Base-by-base conservation (phyloP, 768 basidiomycete species). In the Thelephora ganbajun region DNA sequence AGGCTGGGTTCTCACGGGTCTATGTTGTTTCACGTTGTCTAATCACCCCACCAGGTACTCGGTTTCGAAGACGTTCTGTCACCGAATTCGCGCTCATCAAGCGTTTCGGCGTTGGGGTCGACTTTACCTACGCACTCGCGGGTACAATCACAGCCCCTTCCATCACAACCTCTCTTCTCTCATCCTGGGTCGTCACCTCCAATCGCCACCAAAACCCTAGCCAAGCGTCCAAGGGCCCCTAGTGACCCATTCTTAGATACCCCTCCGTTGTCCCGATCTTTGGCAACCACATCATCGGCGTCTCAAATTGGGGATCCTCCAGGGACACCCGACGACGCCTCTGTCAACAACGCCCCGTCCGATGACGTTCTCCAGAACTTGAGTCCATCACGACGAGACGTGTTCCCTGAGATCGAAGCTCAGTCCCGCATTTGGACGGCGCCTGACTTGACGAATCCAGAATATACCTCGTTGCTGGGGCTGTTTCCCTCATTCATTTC, bases 161-260 rank as follows among this genome's bases (percentile, higher is more conserved):
- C 71, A 9, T 50, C 54, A 61, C 66, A 57, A 54, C 64, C 39
- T 56, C 59, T 50, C 37, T 46, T 51, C 44, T 23, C 46, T 12
- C 35, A 46, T 37, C 23, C 45, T 33, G 44, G 47, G 22, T 33
- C 54, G 16, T 19, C 47, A 14, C 57, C 53, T 13, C 50, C 66
- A 33, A 69, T 68, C 41, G 53, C 69, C 48, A 60, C 72, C 56
- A 68, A 63, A 47, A 62, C 71, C 41, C 67, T 71, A 47, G 68
- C 71, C 39, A 83, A 79, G 59, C 81, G 83, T 55, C 69, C 77
- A 9, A 73, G 83, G 56, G 83, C 83, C 46, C 76, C 85, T 5
- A 83, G 80, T 54, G 84, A 86, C 60, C 84, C 86, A 48, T 88
- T 88, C 62, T 63, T 83, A 51, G 85, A 88, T 55, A 79, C 82